phyloP scores from a whole-genome alignment of 345 rosid species.

The Geranium brycei region DNA sequence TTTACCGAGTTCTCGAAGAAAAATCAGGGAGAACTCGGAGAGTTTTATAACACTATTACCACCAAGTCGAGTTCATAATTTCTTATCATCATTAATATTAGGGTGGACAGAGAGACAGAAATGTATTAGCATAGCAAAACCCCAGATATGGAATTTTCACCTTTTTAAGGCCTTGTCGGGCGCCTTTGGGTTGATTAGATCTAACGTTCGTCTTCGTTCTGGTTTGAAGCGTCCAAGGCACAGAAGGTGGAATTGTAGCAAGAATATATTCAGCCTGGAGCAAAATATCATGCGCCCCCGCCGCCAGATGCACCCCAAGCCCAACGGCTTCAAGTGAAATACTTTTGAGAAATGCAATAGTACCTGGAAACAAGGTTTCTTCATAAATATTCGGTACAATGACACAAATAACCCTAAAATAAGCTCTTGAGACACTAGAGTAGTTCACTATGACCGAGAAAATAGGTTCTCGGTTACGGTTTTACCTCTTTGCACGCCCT shows the following conservation, averaged over 20 bases:
- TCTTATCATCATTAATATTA: no score
- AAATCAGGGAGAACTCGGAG: no score
- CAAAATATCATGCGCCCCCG: slow-evolving; percentile 71
- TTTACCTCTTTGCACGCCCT: slow-evolving; percentile 92
- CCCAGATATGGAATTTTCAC: slow-evolving; percentile 22
- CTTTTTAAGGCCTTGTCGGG: slow-evolving; percentile 80
- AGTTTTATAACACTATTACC: no score
- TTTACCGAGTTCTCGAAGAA: no score
- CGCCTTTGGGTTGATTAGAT: slow-evolving; percentile 70
- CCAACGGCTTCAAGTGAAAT: slow-evolving; percentile 88
- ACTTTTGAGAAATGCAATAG: slow-evolving; percentile 79
- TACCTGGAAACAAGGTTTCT: slow-evolving; percentile 36
- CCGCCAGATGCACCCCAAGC: slow-evolving; percentile 92
- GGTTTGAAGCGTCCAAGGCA: slow-evolving; percentile 33
- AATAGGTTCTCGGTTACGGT: slow-evolving; percentile 5
- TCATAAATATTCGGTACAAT: no score
- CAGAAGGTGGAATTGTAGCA: slow-evolving; percentile 39
- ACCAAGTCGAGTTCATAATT: no score
- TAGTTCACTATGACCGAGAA: neutral
- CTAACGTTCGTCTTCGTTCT: slow-evolving; percentile 45
- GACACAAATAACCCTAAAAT: no score
- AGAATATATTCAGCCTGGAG: slow-evolving; percentile 60
- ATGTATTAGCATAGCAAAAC: no score
- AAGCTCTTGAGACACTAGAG: no score
- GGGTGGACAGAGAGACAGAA: no score